Conservation (phyloP, 345 rosid genomes). For the Schrenkiella parvula region DNA sequence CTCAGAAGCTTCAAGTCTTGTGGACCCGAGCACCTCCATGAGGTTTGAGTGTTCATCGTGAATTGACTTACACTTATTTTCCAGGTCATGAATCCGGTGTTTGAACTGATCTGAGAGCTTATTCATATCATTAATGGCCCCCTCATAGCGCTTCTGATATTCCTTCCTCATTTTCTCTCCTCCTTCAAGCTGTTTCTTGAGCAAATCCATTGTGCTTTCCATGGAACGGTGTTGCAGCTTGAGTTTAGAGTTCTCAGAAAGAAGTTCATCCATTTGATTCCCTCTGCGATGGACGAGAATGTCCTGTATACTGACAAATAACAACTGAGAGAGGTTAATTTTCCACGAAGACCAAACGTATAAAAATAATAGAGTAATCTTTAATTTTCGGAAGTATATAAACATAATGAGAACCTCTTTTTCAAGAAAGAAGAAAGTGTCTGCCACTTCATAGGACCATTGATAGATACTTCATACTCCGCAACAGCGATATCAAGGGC, state of each 20-base stretch:
- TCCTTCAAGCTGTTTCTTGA: constrained; percentile 44
- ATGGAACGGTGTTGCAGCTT: constrained; percentile 30
- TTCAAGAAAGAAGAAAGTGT: constrained; percentile 37
- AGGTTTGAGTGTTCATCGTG: constrained; percentile 41
- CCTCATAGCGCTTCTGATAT: constrained; percentile 37
- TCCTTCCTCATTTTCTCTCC: constrained; percentile 41
- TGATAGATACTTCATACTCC: constrained; percentile 41
- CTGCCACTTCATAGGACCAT: constrained; percentile 52
- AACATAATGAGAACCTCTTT: constrained; percentile 33
- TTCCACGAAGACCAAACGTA: constrained; percentile 2
- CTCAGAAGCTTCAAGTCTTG: constrained; percentile 41
- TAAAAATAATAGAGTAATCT: background rate
- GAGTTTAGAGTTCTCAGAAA: constrained; percentile 44
- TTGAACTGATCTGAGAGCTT: constrained; percentile 43
- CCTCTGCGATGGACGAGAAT: constrained; percentile 34
- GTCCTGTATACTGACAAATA: constrained; percentile 37
- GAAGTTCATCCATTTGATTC: constrained; percentile 39
- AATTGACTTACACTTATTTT: constrained; percentile 30
- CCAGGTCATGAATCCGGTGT: constrained; percentile 36
- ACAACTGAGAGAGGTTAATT: background rate
- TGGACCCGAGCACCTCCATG: constrained; percentile 37
- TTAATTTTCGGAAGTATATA: background rate
- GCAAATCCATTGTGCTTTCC: constrained; percentile 37
- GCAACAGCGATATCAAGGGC: constrained; percentile 41
- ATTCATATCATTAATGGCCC: constrained; percentile 42